Base-by-base conservation (phyloP, 1,284 basidiomycete species). In the Gymnopus androsaceus region DNA sequence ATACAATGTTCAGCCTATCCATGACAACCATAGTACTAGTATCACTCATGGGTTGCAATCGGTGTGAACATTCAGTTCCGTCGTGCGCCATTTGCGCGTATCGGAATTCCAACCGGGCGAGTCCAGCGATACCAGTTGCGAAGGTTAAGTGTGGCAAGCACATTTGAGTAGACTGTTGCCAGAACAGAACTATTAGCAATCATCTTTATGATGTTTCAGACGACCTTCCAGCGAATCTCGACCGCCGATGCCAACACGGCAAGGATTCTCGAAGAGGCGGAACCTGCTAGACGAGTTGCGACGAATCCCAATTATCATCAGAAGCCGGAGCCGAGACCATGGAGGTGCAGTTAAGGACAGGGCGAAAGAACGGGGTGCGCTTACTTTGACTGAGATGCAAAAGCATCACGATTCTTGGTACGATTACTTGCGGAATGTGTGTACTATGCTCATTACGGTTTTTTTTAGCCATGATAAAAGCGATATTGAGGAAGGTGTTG, bases 301-400 rank as follows among this genome's bases (percentile, higher is more conserved):
- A 41, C 0, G 27, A 27, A 2, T 45, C 5, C 49, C 14, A 46
- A 46, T n/a, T n/a, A 19, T 27, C 44, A 14, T 25, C 44, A 19
- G 31, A 25, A 33, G 15, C 44, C 28, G 17, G 17, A 59, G 52
- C 33, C 58, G 63, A 38, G 23, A 30, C 36, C 50, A 17, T 73
- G 70, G 70, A 62, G 64, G 25, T 73, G 72, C 37, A 64, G 63
- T 1, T 44, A 57, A 61, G 11, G 64, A 70, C 38, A 62, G 54
- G 17, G 17, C 55, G 8, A 7, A 11, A 4, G 66, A 69, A 31
- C 51, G 28, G 8, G 64, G 67, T 2, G 59, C 59, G 19, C 64
- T 67, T 64, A 59, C 61, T 4, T 52, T 63, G 56, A 45, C 41
- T 1, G 56, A 27, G 9, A 48, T 71, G 41, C 36, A 38, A 23